Base-by-base conservation (phyloP, 352 stramenopile species). In the Saprolegnia diclina region DNA sequence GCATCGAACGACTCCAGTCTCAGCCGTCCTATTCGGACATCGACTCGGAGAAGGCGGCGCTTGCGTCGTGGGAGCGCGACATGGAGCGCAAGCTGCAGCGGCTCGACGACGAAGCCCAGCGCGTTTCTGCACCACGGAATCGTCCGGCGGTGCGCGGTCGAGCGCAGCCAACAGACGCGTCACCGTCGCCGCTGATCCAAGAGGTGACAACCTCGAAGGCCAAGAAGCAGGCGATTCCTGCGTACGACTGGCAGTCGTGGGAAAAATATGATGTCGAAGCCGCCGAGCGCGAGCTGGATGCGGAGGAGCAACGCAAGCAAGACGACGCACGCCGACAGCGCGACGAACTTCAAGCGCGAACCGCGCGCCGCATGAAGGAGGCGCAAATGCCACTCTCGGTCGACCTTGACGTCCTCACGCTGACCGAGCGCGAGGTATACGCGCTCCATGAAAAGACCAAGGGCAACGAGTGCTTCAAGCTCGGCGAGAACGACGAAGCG, bases 401-500 rank as follows among this genome's bases (percentile, higher is more conserved):
- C 5, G 75, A 88, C 24, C 48, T 91, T 9, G 73, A 80, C 24
- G 77, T 76, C 42, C 75, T 91, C 19, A 79, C 85, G 29, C 37
- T 56, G 0, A 72, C 80, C 45, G 84, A 85, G 54, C 67, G 76
- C 14, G 79, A 85, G 56, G 66, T 92, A 37, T 83, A 83, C 46
- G 84, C 85, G 22, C 72, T 77, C 11, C 75, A 87, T 42, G 94
- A 98, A 67, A 95, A 96, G 72, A 78, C 96, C 48, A 98, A 98
- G 69, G 94, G 94, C 10, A 98, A 98, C 71, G 94, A 98, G 72
- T 92, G 82, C 65, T 97, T 97, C 76, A 81, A 82, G 38, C 79
- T 76, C 7, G 80, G 82, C 26, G 90, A 98, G 56, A 83, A 88
- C 45, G 83, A 97, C 21, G 83, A 92, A 24, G 88, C 92, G 5